Evolutionary conservation across 257 asterid genomes (phyloP).

Genomic region (Echium plantagineum): DNA sequence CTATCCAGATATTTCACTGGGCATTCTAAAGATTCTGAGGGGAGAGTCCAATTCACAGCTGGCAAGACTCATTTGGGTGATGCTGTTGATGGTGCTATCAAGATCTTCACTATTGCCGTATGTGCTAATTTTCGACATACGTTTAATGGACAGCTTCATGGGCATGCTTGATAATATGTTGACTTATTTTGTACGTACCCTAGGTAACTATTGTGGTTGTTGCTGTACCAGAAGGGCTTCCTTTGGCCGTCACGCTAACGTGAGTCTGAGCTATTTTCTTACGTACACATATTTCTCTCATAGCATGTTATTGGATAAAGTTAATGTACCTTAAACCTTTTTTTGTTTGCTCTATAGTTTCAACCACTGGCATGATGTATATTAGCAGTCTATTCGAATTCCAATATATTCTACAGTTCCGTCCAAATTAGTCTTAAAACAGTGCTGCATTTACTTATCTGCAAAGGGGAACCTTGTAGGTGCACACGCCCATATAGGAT

Average conservation of each 20-base stretch:
- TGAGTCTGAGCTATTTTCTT: conserved; percentile 26
- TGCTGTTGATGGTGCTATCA: conserved; percentile 66
- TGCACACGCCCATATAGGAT: neutral
- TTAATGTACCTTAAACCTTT: too few relatives aligned
- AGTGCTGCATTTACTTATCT: neutral
- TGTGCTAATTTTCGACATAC: conserved; percentile 13
- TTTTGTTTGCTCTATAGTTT: too few relatives aligned
- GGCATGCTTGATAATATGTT: neutral
- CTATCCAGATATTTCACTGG: conserved; percentile 67
- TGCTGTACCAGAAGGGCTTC: conserved; percentile 98
- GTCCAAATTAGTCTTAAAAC: neutral
- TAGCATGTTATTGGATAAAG: neutral
- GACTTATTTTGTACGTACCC: conserved; percentile 3
- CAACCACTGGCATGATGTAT: neutral
- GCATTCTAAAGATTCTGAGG: conserved; percentile 49
- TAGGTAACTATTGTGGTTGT: conserved; percentile 95
- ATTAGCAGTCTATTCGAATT: too few relatives aligned
- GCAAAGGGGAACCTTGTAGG: neutral
- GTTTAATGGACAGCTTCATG: neutral
- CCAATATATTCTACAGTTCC: too few relatives aligned
- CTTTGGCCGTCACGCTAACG: conserved; percentile 96
- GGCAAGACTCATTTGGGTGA: conserved; percentile 55
- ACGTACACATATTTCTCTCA: neutral
- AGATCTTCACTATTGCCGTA: conserved; percentile 93
- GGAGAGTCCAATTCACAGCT: conserved; percentile 43